Base-by-base conservation (phyloP, 208 protist genomes). In the Tritrichomonas foetus region DNA sequence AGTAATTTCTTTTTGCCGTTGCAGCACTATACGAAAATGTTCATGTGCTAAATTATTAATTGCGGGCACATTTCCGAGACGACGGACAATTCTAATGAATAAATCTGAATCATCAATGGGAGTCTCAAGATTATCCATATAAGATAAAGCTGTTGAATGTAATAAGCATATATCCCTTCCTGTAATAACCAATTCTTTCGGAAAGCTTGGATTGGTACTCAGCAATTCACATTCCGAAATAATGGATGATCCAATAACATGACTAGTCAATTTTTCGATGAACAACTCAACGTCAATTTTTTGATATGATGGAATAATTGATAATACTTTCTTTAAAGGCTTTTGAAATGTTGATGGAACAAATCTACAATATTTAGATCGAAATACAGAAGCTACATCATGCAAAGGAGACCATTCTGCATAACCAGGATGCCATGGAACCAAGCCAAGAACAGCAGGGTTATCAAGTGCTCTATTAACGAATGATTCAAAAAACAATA, bases 131-230 rank as follows among this genome's bases (percentile, higher is more conserved):
- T n/a, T n/a, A 25, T 27, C 22, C 69, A 75, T 75, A 0, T 27
- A 13, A 50, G 41, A 20, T 8, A 82, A 30, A 16, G 74, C 74
- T 49, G 74, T 41, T 53, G 25, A 49, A 44, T 82, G 74, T 30
- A 82, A 44, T 82, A 22, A 9, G 25, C 33, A 49, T n/a, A 82
- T 47, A 82, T 82, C 74, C 14, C 74, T 3, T 22, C 41, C 74
- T 9, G 74, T 82, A n/a, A 82, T 82, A n/a, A 82, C 74, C 16
- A 82, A 30, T 41, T 82, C 74, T 53, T 82, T 82, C 0, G 74
- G 74, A 36, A 82, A 82, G 41, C 25, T 25, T 11, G 74, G 74
- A 30, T 82, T 82, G 1, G 74, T 82, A 36, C n/a, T 50, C 3
- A 82, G 30, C 0, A 82, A 20, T 36, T 82, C 74, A 22, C 41